A percentile compares a stretch with the other conserved stretches of the same genome.
phyloP scores from a whole-genome alignment of 78 protist species.

The Bigelowiella natans region DNA sequence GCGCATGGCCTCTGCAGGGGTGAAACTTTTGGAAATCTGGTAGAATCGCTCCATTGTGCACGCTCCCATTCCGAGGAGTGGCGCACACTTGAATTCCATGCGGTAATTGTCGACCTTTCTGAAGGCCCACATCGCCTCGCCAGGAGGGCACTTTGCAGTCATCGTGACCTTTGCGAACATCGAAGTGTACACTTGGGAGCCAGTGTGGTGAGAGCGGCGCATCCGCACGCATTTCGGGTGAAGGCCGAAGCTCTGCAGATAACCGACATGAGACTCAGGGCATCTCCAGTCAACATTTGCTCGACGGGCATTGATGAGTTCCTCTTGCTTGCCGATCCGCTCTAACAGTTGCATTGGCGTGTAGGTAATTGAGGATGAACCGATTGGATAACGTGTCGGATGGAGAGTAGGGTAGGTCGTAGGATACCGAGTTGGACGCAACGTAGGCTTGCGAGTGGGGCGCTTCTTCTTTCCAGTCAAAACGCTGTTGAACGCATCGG shows the following conservation, averaged over 20 bases:
- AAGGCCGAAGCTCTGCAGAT: no score
- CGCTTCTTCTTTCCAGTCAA: background rate
- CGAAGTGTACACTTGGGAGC: no score
- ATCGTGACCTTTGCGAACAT: no score
- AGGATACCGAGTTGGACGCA: background rate
- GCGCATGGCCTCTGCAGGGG: background rate
- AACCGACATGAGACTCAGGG: no score
- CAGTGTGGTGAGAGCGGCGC: no score
- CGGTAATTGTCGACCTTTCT: background rate
- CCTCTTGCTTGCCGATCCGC: no score
- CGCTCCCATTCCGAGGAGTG: background rate
- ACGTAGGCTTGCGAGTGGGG: background rate
- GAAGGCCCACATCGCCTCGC: background rate
- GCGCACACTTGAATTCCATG: background rate
- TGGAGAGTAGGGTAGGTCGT: background rate
- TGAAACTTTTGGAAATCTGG: background rate
- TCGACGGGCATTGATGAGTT: no score
- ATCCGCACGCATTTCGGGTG: no score
- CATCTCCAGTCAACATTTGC: no score
- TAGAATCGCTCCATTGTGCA: background rate
- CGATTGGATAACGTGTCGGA: background rate
- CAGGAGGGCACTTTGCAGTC: background rate
- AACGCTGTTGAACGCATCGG: background rate
- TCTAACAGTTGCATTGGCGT: no score
- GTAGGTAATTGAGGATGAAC: no score